Evolutionary conservation across 352 stramenopile genomes (phyloP).

Genomic region (Phytophthora hybrid): DNA sequence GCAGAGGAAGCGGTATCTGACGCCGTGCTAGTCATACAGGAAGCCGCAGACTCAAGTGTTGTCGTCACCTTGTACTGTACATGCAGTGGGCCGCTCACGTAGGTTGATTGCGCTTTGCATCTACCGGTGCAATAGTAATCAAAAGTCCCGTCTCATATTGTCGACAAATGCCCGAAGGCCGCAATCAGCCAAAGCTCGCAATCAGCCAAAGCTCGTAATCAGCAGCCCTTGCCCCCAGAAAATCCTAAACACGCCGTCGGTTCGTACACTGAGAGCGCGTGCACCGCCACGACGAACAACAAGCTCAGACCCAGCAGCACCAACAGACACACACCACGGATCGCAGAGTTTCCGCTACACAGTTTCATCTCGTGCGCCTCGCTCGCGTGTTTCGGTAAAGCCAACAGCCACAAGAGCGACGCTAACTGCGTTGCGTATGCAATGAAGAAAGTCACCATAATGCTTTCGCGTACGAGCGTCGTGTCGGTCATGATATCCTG

Average conservation of each 20-base stretch:
- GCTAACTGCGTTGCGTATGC: slow-evolving; percentile 60
- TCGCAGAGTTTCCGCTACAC: slow-evolving; percentile 37
- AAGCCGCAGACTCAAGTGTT: no score
- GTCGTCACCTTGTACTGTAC: no score
- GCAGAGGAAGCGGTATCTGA: no score
- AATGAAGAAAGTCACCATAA: slow-evolving; percentile 60
- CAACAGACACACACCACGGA: slow-evolving; percentile 22
- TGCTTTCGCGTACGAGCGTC: slow-evolving; percentile 46
- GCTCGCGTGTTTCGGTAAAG: slow-evolving; percentile 54
- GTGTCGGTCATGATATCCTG: slow-evolving; percentile 54
- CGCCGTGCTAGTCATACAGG: no score
- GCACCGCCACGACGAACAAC: slow-evolving; percentile 41
- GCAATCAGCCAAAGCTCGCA: no score
- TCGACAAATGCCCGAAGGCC: no score
- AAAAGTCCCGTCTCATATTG: no score
- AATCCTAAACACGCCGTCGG: slow-evolving; percentile 58
- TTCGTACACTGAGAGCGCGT: slow-evolving; percentile 63
- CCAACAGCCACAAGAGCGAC: slow-evolving; percentile 54
- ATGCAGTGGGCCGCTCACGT: no score
- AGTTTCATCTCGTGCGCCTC: slow-evolving; percentile 42
- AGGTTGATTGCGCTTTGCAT: no score
- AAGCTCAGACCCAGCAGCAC: slow-evolving; percentile 35
- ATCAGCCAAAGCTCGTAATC: no score
- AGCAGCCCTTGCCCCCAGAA: slow-evolving; percentile 55
- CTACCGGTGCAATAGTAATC: no score